Percentiles rank a stretch among this genome's conserved stretches.
These are phyloP conservation scores for Zoysia japonica DNA, from an alignment of 176 grass and related monocot species.

Conservation along the genomic window DNA sequence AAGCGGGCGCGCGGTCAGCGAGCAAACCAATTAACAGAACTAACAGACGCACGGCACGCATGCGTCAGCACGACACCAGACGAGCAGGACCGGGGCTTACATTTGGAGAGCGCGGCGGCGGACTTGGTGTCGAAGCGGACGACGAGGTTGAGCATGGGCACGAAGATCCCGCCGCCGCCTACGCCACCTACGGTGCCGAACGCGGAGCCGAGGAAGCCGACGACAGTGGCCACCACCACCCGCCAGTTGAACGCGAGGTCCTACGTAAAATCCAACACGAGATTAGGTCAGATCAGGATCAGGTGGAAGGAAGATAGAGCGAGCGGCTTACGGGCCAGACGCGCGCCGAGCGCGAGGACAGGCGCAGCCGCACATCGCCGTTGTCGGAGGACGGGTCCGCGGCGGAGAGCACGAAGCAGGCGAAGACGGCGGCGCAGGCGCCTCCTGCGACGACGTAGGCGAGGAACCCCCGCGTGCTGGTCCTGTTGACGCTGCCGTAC, in stretches of 20 bases:
- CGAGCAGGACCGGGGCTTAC: slow-evolving; percentile 36
- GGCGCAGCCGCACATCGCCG: slow-evolving; percentile 20
- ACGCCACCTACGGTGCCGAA: slow-evolving; percentile 98
- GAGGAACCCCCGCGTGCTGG: slow-evolving; percentile 58
- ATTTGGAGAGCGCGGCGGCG: slow-evolving; percentile 96
- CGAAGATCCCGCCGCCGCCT: slow-evolving; percentile 94
- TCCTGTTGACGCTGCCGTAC: slow-evolving; percentile 49
- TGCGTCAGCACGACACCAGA: background rate
- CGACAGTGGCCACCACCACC: slow-evolving; percentile 56
- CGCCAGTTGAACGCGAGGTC: slow-evolving; percentile 86
- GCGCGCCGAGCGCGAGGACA: slow-evolving; percentile 42
- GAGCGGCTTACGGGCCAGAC: slow-evolving; percentile 80
- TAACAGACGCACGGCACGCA: background rate
- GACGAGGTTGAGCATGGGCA: slow-evolving; percentile 90
- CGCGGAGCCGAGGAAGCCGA: slow-evolving; percentile 91
- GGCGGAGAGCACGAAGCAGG: slow-evolving; percentile 60
- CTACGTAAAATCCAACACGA: slow-evolving; percentile 1
- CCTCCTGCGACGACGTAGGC: slow-evolving; percentile 52
- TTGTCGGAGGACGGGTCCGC: background rate
- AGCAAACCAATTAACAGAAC: background rate
- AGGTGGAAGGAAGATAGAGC: background rate
- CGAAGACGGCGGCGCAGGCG: slow-evolving; percentile 48
- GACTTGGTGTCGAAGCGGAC: slow-evolving; percentile 97
- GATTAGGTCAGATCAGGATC: background rate
- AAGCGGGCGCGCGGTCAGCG: background rate